Percentiles rank a stretch among this genome's conserved stretches.
These are phyloP conservation scores for Telopea speciosissima DNA, from an alignment of 177 flowering plant species.

Conservation along the genomic window DNA sequence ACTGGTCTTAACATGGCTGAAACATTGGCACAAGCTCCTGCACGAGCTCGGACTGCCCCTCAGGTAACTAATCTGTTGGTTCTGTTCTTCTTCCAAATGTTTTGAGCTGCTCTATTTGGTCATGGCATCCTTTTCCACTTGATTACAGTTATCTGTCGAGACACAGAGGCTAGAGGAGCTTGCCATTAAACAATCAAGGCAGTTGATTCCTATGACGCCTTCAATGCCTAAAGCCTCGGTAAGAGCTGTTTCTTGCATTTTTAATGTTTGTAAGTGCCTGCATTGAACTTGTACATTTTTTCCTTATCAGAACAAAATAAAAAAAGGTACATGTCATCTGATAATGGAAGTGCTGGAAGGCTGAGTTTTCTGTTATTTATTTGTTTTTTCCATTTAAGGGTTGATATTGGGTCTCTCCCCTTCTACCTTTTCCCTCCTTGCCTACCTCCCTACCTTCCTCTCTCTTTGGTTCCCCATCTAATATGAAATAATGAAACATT, in stretches of 20 bases:
- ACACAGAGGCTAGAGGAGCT: conserved; percentile 84
- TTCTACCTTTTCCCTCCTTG: no score
- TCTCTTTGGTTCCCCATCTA: no score
- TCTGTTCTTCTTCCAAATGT: not conserved
- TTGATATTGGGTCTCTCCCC: no score
- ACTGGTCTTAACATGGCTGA: conserved; percentile 92
- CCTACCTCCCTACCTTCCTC: no score
- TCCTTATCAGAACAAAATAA: no score
- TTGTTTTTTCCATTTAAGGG: no score
- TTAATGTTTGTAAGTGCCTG: no score
- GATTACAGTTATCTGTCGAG: conserved; percentile 51
- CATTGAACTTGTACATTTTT: no score
- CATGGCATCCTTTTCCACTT: conserved; percentile 2
- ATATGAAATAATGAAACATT: no score
- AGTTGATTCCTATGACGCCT: conserved; percentile 79
- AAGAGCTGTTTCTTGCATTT: conserved; percentile 13
- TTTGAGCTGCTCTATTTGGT: not conserved
- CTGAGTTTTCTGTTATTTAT: no score
- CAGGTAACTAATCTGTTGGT: conserved; percentile 38
- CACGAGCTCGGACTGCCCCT: conserved; percentile 50
- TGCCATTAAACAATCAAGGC: conserved; percentile 73
- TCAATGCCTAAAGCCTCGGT: conserved; percentile 64
- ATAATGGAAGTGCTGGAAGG: no score
- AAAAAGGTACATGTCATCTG: no score
- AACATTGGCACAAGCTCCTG: conserved; percentile 68